Evolutionary conservation across 495 filamentous ascomycete species (phyloP).

Genomic region (Xylaria acuta): DNA sequence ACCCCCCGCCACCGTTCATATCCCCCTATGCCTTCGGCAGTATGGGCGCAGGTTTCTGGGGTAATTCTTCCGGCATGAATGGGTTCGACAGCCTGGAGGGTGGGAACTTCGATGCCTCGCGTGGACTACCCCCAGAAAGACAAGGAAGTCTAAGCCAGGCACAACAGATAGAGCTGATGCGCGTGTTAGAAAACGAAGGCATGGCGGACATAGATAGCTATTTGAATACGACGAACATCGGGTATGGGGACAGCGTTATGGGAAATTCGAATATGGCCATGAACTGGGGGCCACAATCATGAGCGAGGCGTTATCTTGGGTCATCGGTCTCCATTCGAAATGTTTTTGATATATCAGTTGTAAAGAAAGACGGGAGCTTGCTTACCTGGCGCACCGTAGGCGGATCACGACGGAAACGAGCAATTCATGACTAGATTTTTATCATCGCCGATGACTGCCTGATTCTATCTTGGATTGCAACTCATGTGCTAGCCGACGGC

Average conservation of each 20-base stretch:
- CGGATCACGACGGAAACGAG: constrained; percentile 4
- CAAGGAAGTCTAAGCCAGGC: constrained; percentile 71
- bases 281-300: constrained; percentile 33
- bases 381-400: background rate
- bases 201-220: constrained; percentile 67
- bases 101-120: constrained; percentile 35
- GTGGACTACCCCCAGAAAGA: constrained; percentile 48
- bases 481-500: background rate
- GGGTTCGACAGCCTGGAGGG: constrained; percentile 41
- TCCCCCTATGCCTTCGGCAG: constrained; percentile 57
- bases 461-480: background rate
- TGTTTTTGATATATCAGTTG: background rate
- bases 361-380: background rate
- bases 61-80: constrained; percentile 44
- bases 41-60: constrained; percentile 52
- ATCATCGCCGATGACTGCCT: background rate
- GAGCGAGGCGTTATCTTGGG: constrained; percentile 21
- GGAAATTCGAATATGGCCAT: constrained; percentile 30
- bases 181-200: constrained; percentile 67
- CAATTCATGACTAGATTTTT: background rate
- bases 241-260: constrained; percentile 31
- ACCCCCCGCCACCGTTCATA: constrained; percentile 60
- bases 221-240: constrained; percentile 52
- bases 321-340: constrained; percentile 1
- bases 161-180: constrained; percentile 75